Base-by-base conservation (phyloP, 129 eudicot genomes). In the Flaveria ramosissima region DNA sequence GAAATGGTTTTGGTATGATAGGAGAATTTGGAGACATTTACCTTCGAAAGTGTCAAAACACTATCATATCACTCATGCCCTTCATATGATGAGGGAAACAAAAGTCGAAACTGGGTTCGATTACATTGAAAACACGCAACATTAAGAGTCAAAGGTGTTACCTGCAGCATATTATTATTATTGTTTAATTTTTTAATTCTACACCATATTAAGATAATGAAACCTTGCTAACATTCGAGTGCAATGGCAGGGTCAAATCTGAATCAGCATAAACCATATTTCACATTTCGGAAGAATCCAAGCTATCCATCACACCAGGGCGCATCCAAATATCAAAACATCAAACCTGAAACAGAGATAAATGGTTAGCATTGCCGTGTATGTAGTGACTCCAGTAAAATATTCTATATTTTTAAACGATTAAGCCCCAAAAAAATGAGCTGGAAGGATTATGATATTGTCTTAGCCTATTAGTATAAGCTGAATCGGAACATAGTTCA, bases 321-420 rank as follows among this genome's bases (percentile, higher is more conserved):
- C 6, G n/a, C 15, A 26, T 7, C 61, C 46, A 32, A 60, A 21
- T 7, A 23, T 63, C 21, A 13, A 21, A 55, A 20, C 74, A 41
- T 67, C 30, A 78, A 60, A 72, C 83, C 83, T 72, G 73, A 72
- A 79, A 72, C 36, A 13, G 24, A 14, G 47, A 64, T 8, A 41
- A 48, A n/a, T 72, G 19, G 66, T 77, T 17, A 66, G 23, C 36
- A n/a, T 8, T 47, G 32, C 6, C 50, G 14, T 0, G 47, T 20
- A 1, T 7, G 11, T 9, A 45, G 11, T 45, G 48, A 45, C 48
- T 3, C 48, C 3, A 48, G 17, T 2, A 4, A 3, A 48, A 13
- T 4, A 13, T 48, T 27, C 0, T 27, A 47, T 13, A 47, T 47
- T 47, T 47, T 47, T 11, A 12, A 12, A 47, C 4, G 4, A 47